Evolutionary conservation across 163 green algal genomes (phyloP), one percentile per base, ranked within the genome.

Genomic region (Scenedesmus sp.): DNA sequence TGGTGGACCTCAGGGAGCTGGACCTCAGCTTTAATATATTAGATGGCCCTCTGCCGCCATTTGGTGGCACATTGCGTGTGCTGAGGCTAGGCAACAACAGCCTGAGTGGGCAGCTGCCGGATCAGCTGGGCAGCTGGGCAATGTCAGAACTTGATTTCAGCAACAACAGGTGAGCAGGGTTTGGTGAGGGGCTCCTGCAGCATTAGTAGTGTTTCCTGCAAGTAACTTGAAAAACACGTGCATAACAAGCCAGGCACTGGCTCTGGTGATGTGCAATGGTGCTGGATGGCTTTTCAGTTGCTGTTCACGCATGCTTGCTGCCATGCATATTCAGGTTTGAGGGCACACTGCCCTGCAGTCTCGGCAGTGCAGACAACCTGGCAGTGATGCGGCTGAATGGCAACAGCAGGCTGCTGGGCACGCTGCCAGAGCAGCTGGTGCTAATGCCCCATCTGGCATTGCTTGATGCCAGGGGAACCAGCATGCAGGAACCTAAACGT

Each of bases 21-120:
- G 84, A 88, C 84, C 34, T 88, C 12, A 59, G 57, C 57, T 96
- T 3, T 92, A 94, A 56, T 34, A 6, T 2, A 10, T 15, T 88
- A n/a, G 60, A n/a, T 64, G 84, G 84, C 84, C 59, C 89, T 67
- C 88, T 59, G 52, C 81, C 23, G 1, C n/a, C 10, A 20, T 16
- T 82, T 86, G 52, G 26, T 9, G 46, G 86, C 74, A 52, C 60
- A 4, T 34, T 94, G 7, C 82, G 91, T 56, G 56, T 88, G 8
- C 34, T 92, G 57, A 34, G 73, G 16, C 56, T 92, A 13, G 26
- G 13, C 13, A 46, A 84, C 81, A 92, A 92, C 57, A 67, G 23
- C n/a, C 54, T 92, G 26, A 91, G 87, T 18, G 81, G 86, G 16
- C 64, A 88, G 81, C 84, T 90, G 52, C 89, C 90, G 52, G 9